Conservation (phyloP, 345 rosid species). For the Kernera saxatilis region DNA sequence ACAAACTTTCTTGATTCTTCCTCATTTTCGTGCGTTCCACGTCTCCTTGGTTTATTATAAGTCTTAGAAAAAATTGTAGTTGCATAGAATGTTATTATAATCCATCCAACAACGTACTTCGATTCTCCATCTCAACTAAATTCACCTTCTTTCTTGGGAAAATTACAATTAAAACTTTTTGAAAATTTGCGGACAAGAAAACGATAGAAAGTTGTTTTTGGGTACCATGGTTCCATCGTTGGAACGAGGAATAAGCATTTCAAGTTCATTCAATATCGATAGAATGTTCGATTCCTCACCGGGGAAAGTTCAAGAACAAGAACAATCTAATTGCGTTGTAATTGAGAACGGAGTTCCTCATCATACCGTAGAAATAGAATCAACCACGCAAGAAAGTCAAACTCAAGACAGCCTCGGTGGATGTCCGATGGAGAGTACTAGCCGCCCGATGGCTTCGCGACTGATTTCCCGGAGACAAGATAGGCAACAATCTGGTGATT, state of each 20-base stretch:
- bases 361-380: background rate
- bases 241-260: slow-evolving; percentile 39
- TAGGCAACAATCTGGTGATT: slow-evolving; percentile 34
- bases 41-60: background rate
- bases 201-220: background rate
- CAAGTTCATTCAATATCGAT: slow-evolving; percentile 33
- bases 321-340: background rate
- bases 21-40: background rate
- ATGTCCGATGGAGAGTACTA: slow-evolving; percentile 12
- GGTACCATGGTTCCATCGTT: slow-evolving; percentile 50
- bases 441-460: slow-evolving; percentile 14
- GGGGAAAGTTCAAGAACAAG: slow-evolving; percentile 11
- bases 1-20: background rate
- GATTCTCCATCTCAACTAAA: background rate
- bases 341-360: background rate
- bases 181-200: background rate
- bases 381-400: background rate
- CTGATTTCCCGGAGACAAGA: slow-evolving; percentile 1
- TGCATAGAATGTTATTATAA: background rate
- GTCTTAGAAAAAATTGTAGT: background rate
- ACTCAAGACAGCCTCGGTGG: slow-evolving; percentile 6
- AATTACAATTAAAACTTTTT: background rate
- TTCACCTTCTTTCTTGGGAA: background rate
- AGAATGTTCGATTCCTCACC: slow-evolving; percentile 37
- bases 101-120: background rate